Conservation (phyloP, 2,329 filamentous ascomycete genomes). For the Trichocomaceae sp. region DNA sequence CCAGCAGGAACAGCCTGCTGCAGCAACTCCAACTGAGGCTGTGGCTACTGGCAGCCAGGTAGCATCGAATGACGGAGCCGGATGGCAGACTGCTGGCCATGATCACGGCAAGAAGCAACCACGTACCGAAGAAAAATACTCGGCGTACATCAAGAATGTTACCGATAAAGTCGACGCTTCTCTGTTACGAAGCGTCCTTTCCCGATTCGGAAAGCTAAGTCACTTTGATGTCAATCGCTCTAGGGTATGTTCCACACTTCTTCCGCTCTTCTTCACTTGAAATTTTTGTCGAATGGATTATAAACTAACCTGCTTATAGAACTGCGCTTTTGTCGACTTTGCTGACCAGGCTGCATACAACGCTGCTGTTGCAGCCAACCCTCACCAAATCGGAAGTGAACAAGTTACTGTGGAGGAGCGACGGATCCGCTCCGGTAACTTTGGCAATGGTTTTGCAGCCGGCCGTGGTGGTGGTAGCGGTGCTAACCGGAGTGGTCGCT, state of each 20-base stretch:
- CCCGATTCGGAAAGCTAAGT: constrained; percentile 59
- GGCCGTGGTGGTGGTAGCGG: constrained; percentile 61
- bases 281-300: neutral
- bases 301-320: constrained; percentile 48
- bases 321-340: constrained; percentile 96
- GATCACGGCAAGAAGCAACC: constrained; percentile 79
- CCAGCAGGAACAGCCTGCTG: constrained; percentile 30
- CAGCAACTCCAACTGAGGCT: constrained; percentile 34
- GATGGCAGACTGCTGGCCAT: constrained; percentile 81
- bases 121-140: constrained; percentile 64
- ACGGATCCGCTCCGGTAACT: constrained; percentile 65
- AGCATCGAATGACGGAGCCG: constrained; percentile 57
- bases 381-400: constrained; percentile 75
- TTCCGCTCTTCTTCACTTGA: neutral
- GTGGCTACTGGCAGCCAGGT: constrained; percentile 66
- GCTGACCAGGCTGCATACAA: constrained; percentile 72
- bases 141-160: constrained; percentile 94
- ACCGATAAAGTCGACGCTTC: constrained; percentile 76
- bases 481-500: constrained; percentile 43
- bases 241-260: constrained; percentile 66
- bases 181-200: constrained; percentile 63
- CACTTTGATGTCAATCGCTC: constrained; percentile 59
- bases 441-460: constrained; percentile 57
- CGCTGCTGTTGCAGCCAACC: constrained; percentile 75
- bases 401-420: constrained; percentile 84